Percentiles rank a stretch among this genome's conserved stretches.
These are phyloP conservation scores for Ochromonadaceae sp. DNA, from an alignment of 352 stramenopile species.

Conservation along the genomic window DNA sequence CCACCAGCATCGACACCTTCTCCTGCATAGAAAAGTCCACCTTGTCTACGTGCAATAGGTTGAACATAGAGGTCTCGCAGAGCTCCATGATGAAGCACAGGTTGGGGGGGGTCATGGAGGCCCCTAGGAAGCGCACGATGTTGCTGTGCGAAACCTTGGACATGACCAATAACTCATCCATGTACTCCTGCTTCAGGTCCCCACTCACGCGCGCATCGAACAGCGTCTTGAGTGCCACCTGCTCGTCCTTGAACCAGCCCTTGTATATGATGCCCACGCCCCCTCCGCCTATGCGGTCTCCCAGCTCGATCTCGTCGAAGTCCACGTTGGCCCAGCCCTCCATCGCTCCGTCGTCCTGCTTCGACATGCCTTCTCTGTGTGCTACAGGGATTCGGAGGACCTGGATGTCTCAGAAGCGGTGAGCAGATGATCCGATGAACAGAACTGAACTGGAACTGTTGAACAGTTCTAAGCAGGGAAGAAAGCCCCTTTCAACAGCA, in stretches of 20 bases:
- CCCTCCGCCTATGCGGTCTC: constrained; percentile 60
- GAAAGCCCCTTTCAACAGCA: no score
- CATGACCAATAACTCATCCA: constrained; percentile 78
- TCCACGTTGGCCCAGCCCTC: constrained; percentile 49
- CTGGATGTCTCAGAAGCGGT: no score
- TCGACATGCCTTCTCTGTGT: no score
- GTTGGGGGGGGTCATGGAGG: constrained; percentile 37
- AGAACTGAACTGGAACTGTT: no score
- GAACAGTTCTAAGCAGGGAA: no score
- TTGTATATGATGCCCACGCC: constrained; percentile 70
- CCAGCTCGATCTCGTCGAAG: constrained; percentile 56
- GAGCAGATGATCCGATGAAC: no score
- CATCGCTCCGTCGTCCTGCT: no score
- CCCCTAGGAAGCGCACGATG: constrained; percentile 44
- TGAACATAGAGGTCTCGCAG: constrained; percentile 42
- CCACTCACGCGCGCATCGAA: constrained; percentile 53
- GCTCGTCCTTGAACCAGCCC: constrained; percentile 46
- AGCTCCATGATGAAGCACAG: constrained; percentile 54
- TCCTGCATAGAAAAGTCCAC: not conserved
- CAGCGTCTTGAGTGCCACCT: constrained; percentile 66
- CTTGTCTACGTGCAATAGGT: constrained; percentile 37
- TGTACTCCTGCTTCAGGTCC: constrained; percentile 65
- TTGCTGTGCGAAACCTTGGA: constrained; percentile 46
- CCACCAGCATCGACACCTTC: constrained; percentile 24
- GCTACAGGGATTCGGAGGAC: no score